Evolutionary conservation across 495 filamentous ascomycete species (phyloP), one percentile per base, ranked within the genome.

Genomic region (Hypoxylon rickii): DNA sequence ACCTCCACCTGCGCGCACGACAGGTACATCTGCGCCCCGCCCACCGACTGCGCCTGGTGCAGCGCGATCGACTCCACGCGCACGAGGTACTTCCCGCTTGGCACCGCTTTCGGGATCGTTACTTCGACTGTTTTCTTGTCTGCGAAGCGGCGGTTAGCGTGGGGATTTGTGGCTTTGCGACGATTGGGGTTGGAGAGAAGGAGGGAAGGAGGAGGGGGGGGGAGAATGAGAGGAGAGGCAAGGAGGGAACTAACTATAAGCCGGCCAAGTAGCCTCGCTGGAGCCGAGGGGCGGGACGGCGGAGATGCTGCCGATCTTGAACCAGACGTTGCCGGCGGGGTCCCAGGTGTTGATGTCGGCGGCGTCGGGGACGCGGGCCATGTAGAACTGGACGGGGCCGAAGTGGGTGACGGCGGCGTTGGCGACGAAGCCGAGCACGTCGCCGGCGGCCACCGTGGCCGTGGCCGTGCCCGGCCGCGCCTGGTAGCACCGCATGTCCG

Each of bases 381-480:
- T 78, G 65, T 79, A 78, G 47, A 73, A 77, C 58, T 66, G 68
- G 46, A 79, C 67, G 3, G 78, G 76, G 5, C 78, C 76, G 34
- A 72, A 74, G 58, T 80, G 76, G 13, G 66, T 70, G 13, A 79
- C 69, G n/a, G 60, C 65, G 0, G 66, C 54, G 44, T 69, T 61
- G 44, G 76, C 74, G 21, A 70, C 71, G 59, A 79, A 79, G 21
- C 73, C 71, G 0, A 80, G 59, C n/a, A 51, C 66, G 0, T 46
- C 51, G 18, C 76, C 75, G 1, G 76, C 78, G 0, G 68, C 58
- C 2, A 73, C 60, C 1, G 70, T 68, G 0, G 73, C 68, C 3
- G 67, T 72, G 31, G 21, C 33, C 5, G 66, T 69, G 13, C 67
- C 67, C 1, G 70, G 24, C 22, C 32, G 36, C 31, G 63, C 63